Conservation (phyloP, 1,284 basidiomycete species). For the Pholiota adiposa region DNA sequence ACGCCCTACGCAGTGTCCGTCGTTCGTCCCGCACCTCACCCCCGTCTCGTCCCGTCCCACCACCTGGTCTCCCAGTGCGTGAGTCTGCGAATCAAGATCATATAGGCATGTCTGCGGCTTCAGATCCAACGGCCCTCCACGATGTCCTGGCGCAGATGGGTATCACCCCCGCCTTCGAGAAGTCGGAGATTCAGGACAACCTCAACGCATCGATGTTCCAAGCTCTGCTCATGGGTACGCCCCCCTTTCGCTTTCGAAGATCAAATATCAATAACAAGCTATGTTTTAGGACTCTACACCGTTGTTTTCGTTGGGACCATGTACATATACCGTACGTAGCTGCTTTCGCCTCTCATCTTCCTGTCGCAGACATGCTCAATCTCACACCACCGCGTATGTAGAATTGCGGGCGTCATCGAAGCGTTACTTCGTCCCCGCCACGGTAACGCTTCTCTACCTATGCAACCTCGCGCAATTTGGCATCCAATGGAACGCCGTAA, state of each 20-base stretch:
- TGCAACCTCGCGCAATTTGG: neutral
- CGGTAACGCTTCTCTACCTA: neutral
- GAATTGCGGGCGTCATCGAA: neutral
- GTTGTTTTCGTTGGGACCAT: neutral
- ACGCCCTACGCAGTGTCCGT: too few species aligned
- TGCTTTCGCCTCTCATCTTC: neutral
- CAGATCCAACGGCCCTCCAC: neutral
- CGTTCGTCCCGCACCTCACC: too few species aligned
- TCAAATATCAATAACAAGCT: neutral
- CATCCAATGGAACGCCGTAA: neutral
- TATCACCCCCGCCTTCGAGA: neutral
- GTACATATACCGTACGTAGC: neutral
- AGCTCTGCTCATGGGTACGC: neutral
- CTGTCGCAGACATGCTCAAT: neutral
- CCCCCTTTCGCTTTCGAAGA: neutral
- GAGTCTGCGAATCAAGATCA: too few species aligned
- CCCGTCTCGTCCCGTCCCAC: too few species aligned
- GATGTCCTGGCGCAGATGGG: neutral
- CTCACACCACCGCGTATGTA: too few species aligned
- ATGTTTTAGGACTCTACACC: neutral
- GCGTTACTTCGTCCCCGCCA: neutral
- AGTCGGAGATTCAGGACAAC: neutral
- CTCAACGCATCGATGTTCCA: neutral
- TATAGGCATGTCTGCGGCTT: neutral
- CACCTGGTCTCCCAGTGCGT: too few species aligned